phyloP scores from a whole-genome alignment of 495 filamentous ascomycete genomes.

The Penicillium paxilli region DNA sequence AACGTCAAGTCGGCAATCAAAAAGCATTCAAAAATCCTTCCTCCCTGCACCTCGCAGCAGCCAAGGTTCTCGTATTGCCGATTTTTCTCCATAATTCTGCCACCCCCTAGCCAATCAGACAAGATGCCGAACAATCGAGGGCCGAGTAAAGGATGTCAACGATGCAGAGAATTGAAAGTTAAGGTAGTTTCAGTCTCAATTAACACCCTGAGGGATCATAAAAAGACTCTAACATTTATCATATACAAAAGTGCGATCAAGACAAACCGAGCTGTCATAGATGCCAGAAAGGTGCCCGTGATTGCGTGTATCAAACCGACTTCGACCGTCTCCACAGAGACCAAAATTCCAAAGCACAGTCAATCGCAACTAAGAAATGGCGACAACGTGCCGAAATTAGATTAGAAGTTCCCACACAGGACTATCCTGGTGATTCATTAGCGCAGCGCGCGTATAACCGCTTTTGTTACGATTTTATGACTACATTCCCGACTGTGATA shows the following conservation, averaged over 20 bases:
- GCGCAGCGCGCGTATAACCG: constrained; percentile 10
- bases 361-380: constrained; percentile 9
- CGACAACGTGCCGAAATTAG: constrained; percentile 7
- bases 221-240: not conserved
- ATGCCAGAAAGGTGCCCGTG: constrained; percentile 1
- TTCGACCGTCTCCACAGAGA: constrained; percentile 14
- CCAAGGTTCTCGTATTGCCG: not conserved
- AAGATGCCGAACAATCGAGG: constrained; percentile 11
- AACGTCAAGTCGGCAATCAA: not conserved
- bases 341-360: constrained; percentile 10
- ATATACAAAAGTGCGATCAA: constrained; percentile 3
- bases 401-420: not conserved
- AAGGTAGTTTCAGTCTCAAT: not conserved
- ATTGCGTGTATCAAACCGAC: constrained; percentile 5
- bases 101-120: not conserved
- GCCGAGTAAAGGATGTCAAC: constrained; percentile 11
- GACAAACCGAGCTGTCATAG: constrained; percentile 3
- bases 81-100: not conserved
- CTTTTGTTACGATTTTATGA: constrained; percentile 15
- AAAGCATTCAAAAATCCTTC: not conserved
- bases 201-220: not conserved
- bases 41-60: not conserved
- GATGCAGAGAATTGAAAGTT: constrained; percentile 8
- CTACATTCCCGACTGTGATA: not conserved
- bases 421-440: not conserved